A percentile compares a stretch with the other conserved stretches of the same genome.
Conservation (phyloP, 495 filamentous ascomycete species). For the Aspergillus olivimuriae region DNA sequence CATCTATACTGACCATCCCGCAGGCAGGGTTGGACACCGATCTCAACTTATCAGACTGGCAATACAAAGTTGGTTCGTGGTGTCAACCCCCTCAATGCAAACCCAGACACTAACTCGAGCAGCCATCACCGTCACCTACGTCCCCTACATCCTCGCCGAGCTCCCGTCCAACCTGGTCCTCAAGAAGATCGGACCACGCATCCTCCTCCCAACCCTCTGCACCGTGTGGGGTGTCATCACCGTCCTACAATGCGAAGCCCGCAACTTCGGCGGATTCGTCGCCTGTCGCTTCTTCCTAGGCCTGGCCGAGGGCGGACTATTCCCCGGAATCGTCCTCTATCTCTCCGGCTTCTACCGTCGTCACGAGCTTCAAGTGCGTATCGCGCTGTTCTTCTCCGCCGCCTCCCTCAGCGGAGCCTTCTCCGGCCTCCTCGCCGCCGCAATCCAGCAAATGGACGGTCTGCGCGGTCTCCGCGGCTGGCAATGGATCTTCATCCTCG, state of each 20-base stretch:
- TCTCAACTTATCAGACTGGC: constrained; percentile 5
- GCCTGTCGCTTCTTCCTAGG: constrained; percentile 25
- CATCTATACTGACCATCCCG: not conserved
- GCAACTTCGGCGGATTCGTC: constrained; percentile 17
- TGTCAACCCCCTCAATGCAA: too few species aligned
- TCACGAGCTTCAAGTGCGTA: constrained; percentile 8
- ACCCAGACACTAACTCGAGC: too few species aligned
- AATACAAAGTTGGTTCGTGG: constrained; percentile 11
- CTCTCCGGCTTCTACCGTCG: constrained; percentile 11
- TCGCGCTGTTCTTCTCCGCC: constrained; percentile 10
- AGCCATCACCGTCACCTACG: constrained; percentile 11
- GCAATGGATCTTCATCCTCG: constrained; percentile 12
- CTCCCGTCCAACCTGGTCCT: constrained; percentile 11
- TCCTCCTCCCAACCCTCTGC: constrained; percentile 9
- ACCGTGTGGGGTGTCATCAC: constrained; percentile 8
- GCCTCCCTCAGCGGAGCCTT: constrained; percentile 9
- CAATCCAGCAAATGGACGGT: constrained; percentile 10
- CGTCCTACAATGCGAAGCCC: constrained; percentile 6
- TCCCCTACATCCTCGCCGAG: constrained; percentile 9
- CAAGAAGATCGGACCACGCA: constrained; percentile 8
- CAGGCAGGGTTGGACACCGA: constrained; percentile 8
- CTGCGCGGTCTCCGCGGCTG: constrained; percentile 7
- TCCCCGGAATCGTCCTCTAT: constrained; percentile 40
- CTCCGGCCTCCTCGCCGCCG: constrained; percentile 8
- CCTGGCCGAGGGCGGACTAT: constrained; percentile 22